Percentiles rank a stretch among this genome's conserved stretches.
Evolutionary conservation across 805 yeast species (phyloP).

Genomic region (Jamesozyma spencerorum): DNA sequence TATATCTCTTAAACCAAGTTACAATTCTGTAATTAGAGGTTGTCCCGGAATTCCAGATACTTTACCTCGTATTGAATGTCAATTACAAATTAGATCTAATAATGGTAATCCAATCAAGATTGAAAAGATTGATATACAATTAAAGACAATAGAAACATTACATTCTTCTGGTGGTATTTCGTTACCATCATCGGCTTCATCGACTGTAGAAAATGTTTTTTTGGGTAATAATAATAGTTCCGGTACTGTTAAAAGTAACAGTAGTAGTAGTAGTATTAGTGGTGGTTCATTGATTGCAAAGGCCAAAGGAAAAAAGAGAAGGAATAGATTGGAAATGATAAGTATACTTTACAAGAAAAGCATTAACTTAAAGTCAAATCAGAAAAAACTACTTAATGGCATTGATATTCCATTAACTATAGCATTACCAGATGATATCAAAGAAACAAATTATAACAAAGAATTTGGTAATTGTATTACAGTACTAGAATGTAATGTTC

Average conservation of each 20-base stretch:
- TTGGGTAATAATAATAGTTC: neutral
- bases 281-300: conserved; percentile 1
- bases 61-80: conserved; percentile 50
- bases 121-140: conserved; percentile 39
- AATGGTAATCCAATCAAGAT: conserved; percentile 40
- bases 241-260: neutral
- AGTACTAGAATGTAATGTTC: conserved; percentile 30
- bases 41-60: conserved; percentile 63
- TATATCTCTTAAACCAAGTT: conserved; percentile 40
- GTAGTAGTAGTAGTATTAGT: neutral
- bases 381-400: conserved; percentile 32
- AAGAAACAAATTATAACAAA: conserved; percentile 42
- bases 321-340: conserved; percentile 18
- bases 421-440: conserved; percentile 44
- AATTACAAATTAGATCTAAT: conserved; percentile 44
- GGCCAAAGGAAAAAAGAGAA: conserved; percentile 4
- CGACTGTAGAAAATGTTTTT: neutral
- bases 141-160: conserved; percentile 42
- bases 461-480: conserved; percentile 43
- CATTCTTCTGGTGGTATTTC: conserved; percentile 21
- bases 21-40: conserved; percentile 47
- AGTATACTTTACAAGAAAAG: conserved; percentile 28
- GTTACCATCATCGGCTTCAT: neutral
- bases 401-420: conserved; percentile 52
- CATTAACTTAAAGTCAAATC: conserved; percentile 20